A percentile compares a stretch with the other conserved stretches of the same genome.
These are phyloP conservation scores for Fusarium oligoseptatum DNA, from an alignment of 2,329 filamentous ascomycete species.

Conservation along the genomic window DNA sequence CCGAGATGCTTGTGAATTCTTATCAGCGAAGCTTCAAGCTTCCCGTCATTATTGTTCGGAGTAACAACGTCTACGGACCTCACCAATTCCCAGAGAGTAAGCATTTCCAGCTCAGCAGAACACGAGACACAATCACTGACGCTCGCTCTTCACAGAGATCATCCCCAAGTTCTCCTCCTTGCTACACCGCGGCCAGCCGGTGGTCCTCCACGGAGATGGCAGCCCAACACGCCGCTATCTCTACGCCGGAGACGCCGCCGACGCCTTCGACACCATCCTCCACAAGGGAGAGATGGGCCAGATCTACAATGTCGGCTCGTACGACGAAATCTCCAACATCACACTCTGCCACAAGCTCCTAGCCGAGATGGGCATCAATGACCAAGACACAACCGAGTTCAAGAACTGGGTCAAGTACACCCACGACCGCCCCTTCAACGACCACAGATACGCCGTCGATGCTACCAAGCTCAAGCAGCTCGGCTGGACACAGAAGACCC, in stretches of 20 bases:
- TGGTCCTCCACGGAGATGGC: slow-evolving; percentile 83
- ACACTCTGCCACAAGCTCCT: slow-evolving; percentile 76
- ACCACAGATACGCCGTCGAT: slow-evolving; percentile 79
- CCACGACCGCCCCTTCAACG: slow-evolving; percentile 83
- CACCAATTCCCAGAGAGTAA: slow-evolving; percentile 87
- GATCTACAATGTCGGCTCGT: slow-evolving; percentile 85
- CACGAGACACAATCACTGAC: background rate
- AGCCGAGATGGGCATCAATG: slow-evolving; percentile 69
- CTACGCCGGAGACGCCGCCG: slow-evolving; percentile 82
- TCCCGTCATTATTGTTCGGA: slow-evolving; percentile 82
- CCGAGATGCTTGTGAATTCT: slow-evolving; percentile 86
- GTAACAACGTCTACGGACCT: slow-evolving; percentile 89
- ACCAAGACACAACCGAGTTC: slow-evolving; percentile 65
- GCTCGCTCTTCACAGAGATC: slow-evolving; percentile 69
- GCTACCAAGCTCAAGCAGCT: slow-evolving; percentile 75
- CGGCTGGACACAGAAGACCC: slow-evolving; percentile 77
- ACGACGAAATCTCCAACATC: slow-evolving; percentile 82
- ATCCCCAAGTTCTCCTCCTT: slow-evolving; percentile 86
- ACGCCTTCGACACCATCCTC: slow-evolving; percentile 86
- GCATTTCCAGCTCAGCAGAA: slow-evolving; percentile 47
- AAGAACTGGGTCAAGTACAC: slow-evolving; percentile 79
- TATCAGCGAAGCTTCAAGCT: slow-evolving; percentile 87
- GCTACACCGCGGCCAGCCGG: slow-evolving; percentile 73
- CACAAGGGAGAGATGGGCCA: slow-evolving; percentile 81
- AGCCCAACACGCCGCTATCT: slow-evolving; percentile 81